phyloP scores from a whole-genome alignment of 1,284 basidiomycete genomes.

The Phylloboletellus chloephorus region DNA sequence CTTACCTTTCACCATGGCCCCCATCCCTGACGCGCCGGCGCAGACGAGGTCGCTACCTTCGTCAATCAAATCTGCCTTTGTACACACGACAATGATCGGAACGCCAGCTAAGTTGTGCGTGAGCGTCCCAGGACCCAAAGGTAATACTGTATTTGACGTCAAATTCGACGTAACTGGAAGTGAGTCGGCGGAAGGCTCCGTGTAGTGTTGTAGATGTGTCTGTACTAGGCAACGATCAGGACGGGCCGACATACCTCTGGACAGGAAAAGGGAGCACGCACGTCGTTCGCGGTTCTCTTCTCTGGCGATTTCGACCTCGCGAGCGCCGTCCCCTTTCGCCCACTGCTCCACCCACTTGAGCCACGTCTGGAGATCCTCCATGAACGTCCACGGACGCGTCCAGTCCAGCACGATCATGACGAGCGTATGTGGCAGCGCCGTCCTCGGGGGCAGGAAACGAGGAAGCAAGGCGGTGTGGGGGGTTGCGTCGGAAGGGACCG shows the following conservation, averaged over 20 bases:
- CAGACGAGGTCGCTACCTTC: conserved; percentile 64
- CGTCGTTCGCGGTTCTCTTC: conserved; percentile 81
- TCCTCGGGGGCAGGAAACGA: conserved; percentile 72
- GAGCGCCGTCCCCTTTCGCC: conserved; percentile 61
- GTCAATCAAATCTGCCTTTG: conserved; percentile 87
- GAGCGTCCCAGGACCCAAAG: conserved; percentile 72
- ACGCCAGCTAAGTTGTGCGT: conserved; percentile 81
- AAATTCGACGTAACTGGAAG: conserved; percentile 52
- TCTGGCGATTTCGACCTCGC: conserved; percentile 63
- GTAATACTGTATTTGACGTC: conserved; percentile 60
- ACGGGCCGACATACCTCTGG: not conserved
- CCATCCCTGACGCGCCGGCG: conserved; percentile 67
- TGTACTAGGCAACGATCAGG: conserved; percentile 56
- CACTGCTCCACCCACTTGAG: conserved; percentile 79
- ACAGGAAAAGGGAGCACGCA: conserved; percentile 41
- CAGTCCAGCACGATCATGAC: conserved; percentile 92
- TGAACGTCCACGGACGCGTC: conserved; percentile 89
- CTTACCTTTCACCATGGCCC: conserved; percentile 79
- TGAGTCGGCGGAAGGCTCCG: conserved; percentile 70
- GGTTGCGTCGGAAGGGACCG: conserved; percentile 73
- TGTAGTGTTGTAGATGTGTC: conserved; percentile 82
- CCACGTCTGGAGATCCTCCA: conserved; percentile 87
- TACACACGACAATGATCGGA: conserved; percentile 86
- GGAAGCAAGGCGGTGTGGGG: conserved; percentile 78
- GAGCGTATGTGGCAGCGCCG: conserved; percentile 70